Evolutionary conservation across 2,329 filamentous ascomycete genomes (phyloP).

Genomic region (Blastomyces emzantsi): DNA sequence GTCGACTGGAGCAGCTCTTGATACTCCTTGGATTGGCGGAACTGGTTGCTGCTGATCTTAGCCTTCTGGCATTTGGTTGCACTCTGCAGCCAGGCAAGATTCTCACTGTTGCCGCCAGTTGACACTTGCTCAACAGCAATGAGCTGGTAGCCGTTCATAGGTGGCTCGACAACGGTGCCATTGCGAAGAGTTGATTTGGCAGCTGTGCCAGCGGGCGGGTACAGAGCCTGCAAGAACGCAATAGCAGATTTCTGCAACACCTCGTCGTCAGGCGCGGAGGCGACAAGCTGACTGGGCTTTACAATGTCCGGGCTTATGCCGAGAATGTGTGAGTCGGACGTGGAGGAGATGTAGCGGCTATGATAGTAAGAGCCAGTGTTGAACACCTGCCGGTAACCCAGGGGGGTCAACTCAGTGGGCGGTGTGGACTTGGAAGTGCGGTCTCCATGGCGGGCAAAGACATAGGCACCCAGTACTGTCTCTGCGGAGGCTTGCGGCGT

Average conservation of each 20-base stretch:
- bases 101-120: slow-evolving; percentile 51
- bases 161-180: slow-evolving; percentile 55
- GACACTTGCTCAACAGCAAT: slow-evolving; percentile 60
- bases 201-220: slow-evolving; percentile 60
- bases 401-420: slow-evolving; percentile 63
- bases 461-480: slow-evolving; percentile 69
- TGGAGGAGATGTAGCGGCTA: slow-evolving; percentile 58
- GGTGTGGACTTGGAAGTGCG: slow-evolving; percentile 67
- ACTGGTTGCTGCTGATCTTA: slow-evolving; percentile 50
- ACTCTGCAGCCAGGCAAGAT: slow-evolving; percentile 51
- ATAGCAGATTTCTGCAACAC: slow-evolving; percentile 73
- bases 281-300: slow-evolving; percentile 59
- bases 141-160: slow-evolving; percentile 74
- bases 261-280: slow-evolving; percentile 62
- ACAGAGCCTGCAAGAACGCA: slow-evolving; percentile 76
- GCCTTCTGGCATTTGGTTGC: slow-evolving; percentile 45
- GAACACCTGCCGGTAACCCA: slow-evolving; percentile 70
- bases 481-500: slow-evolving; percentile 39
- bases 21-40: slow-evolving; percentile 47
- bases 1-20: slow-evolving; percentile 41
- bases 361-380: slow-evolving; percentile 67
- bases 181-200: slow-evolving; percentile 60
- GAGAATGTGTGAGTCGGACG: slow-evolving; percentile 52
- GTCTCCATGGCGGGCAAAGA: slow-evolving; percentile 87
- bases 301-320: slow-evolving; percentile 59